A percentile compares a stretch with the other conserved stretches of the same genome.
Evolutionary conservation across 2,329 filamentous ascomycete species (phyloP).

Genomic region (Phialophora macrospora): DNA sequence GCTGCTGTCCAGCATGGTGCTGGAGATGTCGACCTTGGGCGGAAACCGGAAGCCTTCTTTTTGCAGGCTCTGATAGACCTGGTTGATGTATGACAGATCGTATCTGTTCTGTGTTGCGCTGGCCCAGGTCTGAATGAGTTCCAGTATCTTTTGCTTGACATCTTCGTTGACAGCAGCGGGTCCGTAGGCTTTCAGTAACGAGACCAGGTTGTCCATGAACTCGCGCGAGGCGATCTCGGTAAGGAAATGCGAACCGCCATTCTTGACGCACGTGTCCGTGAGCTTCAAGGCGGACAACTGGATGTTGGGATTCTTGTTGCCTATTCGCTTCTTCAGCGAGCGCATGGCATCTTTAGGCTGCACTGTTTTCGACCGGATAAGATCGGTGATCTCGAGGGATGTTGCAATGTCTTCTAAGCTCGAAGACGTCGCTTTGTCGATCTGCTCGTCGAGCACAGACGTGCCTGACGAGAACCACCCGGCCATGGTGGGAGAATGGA

Average conservation of each 20-base stretch:
- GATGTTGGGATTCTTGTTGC: conserved; percentile 96
- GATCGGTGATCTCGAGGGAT: conserved; percentile 96
- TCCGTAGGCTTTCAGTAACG: conserved; percentile 81
- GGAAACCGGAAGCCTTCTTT: conserved; percentile 88
- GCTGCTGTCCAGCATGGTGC: conserved; percentile 96
- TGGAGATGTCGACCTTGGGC: conserved; percentile 82
- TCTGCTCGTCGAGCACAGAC: conserved; percentile 92
- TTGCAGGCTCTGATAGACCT: conserved; percentile 82
- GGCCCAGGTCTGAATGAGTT: conserved; percentile 92
- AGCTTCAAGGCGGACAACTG: conserved; percentile 95
- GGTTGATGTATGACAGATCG: conserved; percentile 82
- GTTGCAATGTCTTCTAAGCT: conserved; percentile 96
- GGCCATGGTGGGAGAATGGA: conserved; percentile 68
- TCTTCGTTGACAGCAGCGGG: conserved; percentile 76
- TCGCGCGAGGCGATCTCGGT: conserved; percentile 93
- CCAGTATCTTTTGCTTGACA: conserved; percentile 87
- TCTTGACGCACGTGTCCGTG: conserved; percentile 98
- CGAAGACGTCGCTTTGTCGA: conserved; percentile 91
- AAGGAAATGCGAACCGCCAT: conserved; percentile 93
- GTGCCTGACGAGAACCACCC: conserved; percentile 94
- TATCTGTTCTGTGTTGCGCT: conserved; percentile 82
- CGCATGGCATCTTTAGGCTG: conserved; percentile 98
- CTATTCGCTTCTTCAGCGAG: conserved; percentile 89
- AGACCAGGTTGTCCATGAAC: conserved; percentile 97
- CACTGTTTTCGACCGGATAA: conserved; percentile 96